Percentiles rank a stretch among this genome's conserved stretches.
phyloP scores from a whole-genome alignment of 2,329 filamentous ascomycete species.

The Aspergillus versicolor region DNA sequence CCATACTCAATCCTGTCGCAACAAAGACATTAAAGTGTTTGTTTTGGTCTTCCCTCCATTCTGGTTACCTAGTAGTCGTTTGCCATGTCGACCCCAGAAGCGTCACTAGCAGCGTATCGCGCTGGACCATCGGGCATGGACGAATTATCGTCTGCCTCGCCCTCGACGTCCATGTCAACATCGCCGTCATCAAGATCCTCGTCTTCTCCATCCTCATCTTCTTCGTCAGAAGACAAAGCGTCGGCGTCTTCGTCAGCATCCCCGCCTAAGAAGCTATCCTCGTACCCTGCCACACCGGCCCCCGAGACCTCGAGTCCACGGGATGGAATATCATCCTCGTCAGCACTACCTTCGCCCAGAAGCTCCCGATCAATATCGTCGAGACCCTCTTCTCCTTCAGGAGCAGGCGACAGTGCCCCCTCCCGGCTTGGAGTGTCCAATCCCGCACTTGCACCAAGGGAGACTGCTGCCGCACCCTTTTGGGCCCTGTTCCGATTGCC shows the following conservation, averaged over 20 bases:
- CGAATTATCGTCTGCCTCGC: constrained; percentile 31
- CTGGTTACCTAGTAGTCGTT: constrained; percentile 16
- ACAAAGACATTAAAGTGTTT: background rate
- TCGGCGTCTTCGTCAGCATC: constrained; percentile 25
- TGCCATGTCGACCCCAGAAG: constrained; percentile 22
- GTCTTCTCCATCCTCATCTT: constrained; percentile 28
- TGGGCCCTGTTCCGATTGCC: constrained; percentile 23
- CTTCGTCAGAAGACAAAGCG: constrained; percentile 30
- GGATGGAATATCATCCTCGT: constrained; percentile 31
- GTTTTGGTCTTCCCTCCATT: constrained; percentile 11
- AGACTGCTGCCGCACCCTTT: constrained; percentile 14
- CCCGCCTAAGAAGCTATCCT: constrained; percentile 28
- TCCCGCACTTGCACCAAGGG: constrained; percentile 14
- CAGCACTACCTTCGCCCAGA: constrained; percentile 36
- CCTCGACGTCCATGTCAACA: constrained; percentile 20
- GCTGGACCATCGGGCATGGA: constrained; percentile 33
- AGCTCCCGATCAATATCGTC: constrained; percentile 41
- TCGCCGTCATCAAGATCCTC: constrained; percentile 37
- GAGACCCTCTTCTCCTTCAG: constrained; percentile 33
- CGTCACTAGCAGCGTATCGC: constrained; percentile 34
- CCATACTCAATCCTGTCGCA: background rate
- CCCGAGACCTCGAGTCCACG: constrained; percentile 18
- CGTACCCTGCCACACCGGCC: constrained; percentile 23
- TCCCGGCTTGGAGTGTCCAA: constrained; percentile 27
- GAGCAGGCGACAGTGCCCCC: constrained; percentile 21